Evolutionary conservation across 1,284 basidiomycete species (phyloP), one percentile per base, ranked within the genome.

Genomic region (Ustilago nuda): DNA sequence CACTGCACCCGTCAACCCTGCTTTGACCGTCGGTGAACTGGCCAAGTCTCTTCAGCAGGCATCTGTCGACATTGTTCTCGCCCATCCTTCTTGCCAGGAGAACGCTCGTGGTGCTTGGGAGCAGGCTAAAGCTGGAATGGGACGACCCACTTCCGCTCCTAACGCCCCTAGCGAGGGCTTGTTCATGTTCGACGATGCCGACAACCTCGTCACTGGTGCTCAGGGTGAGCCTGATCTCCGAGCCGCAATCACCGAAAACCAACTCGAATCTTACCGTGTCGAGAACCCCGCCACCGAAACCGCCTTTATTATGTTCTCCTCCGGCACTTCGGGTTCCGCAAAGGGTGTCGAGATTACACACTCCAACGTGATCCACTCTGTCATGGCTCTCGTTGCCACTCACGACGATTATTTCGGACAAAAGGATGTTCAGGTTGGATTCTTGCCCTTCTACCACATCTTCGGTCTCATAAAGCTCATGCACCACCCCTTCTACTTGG

Each of bases 401-500:
- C 58, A 70, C 52, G 53, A 68, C 30, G 69, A 65, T 50, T 82
- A 84, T 52, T 74, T 82, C 51, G 61, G 68, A 15, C 70, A 74
- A 35, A 61, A 66, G 35, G 72, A 78, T 54, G 67, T 75, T 36
- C 74, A 72, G 43, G 67, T 83, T 36, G 82, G 73, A 30, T 78
- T 84, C 53, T 63, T 84, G 19, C 83, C 82, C 66, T 80, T 84
- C 63, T 82, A 82, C 61, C 83, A 84, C 76, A 84, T 84, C 64
- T 83, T 83, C 58, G 71, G 45, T 67, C 89, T 90, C 89, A 69
- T 88, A 64, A 90, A 90, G 64, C 86, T 92, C 4, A 80, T 94
- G 3, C 89, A 91, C 58, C 89, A 91, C 71, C 91, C 92, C 0
- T 86, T 93, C 63, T 86, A 88, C 2, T 80, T 87, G 8, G 91